These are phyloP conservation scores for Kluyveromyces wickerhamii DNA, from an alignment of 805 yeast genomes.

Conservation along the genomic window DNA sequence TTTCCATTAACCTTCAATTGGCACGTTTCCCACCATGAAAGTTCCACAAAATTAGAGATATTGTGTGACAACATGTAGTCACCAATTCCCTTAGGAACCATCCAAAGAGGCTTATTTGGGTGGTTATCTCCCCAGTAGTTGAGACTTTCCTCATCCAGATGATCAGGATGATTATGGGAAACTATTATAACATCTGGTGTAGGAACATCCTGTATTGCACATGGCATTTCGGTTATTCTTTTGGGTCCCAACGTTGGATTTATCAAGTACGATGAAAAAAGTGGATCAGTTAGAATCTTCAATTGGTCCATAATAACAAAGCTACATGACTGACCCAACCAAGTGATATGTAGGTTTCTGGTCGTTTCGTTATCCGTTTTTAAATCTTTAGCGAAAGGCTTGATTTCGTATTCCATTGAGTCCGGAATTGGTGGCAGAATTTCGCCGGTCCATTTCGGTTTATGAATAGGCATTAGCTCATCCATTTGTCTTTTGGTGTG, in stretches of 20 bases:
- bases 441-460: slow-evolving; percentile 41
- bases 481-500: slow-evolving; percentile 38
- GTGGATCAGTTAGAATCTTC: slow-evolving; percentile 81
- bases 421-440: neutral
- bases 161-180: slow-evolving; percentile 95
- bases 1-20: slow-evolving; percentile 29
- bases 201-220: slow-evolving; percentile 54
- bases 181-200: slow-evolving; percentile 67
- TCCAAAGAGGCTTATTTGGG: slow-evolving; percentile 49
- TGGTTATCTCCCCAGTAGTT: slow-evolving; percentile 24
- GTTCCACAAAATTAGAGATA: slow-evolving; percentile 54
- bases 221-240: slow-evolving; percentile 73
- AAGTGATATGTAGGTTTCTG: slow-evolving; percentile 41
- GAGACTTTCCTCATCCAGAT: slow-evolving; percentile 61
- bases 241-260: slow-evolving; percentile 67
- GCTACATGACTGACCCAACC: slow-evolving; percentile 93
- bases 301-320: slow-evolving; percentile 61
- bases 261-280: slow-evolving; percentile 60
- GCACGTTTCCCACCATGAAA: slow-evolving; percentile 88
- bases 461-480: slow-evolving; percentile 47
- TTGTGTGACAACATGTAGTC: slow-evolving; percentile 52
- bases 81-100: slow-evolving; percentile 78
- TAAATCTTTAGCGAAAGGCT: neutral
- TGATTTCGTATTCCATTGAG: neutral
- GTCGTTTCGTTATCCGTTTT: neutral